phyloP scores from a whole-genome alignment of 768 basidiomycete genomes.

The Lentinula raphanica region DNA sequence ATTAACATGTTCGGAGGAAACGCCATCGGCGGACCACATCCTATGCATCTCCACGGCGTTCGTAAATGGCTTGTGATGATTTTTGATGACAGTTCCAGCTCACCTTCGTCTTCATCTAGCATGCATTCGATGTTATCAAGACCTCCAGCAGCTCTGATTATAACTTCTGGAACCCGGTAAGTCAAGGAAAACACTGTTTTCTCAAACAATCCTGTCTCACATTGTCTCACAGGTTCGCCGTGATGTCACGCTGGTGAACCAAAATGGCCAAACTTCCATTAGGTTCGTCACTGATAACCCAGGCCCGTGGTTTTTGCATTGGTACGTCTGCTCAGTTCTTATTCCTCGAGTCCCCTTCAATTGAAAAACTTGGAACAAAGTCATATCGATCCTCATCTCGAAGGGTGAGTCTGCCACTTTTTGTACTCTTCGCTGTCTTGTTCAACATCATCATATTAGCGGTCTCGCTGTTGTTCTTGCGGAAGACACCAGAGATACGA shows the following conservation, averaged over 20 bases:
- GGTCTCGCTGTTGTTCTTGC: conserved; percentile 35
- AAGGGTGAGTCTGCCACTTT: conserved; percentile 21
- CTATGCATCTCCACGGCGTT: conserved; percentile 29
- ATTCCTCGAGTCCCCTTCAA: too few relatives aligned
- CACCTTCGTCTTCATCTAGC: conserved; percentile 15
- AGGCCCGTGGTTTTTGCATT: conserved; percentile 28
- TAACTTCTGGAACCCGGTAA: conserved; percentile 42
- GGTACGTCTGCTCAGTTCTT: conserved; percentile 12
- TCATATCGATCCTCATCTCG: conserved; percentile 35
- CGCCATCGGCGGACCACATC: conserved; percentile 26
- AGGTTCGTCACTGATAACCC: conserved; percentile 37
- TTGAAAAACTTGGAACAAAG: too few relatives aligned
- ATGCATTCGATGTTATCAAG: conserved; percentile 33
- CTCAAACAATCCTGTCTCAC: neutral
- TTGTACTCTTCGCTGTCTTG: neutral
- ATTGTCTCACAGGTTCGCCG: conserved; percentile 26
- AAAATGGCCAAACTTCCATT: conserved; percentile 30
- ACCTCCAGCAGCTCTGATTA: conserved; percentile 25
- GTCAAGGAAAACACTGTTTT: neutral
- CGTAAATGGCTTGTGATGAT: neutral
- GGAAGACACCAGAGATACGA: conserved; percentile 23
- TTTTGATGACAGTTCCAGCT: too few relatives aligned
- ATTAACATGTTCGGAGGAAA: conserved; percentile 34
- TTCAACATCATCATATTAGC: conserved; percentile 13
- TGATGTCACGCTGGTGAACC: conserved; percentile 38